A percentile compares a stretch with the other conserved stretches of the same genome.
Conservation (phyloP, 140 eudicot species). For the Oenanthe javanica region DNA sequence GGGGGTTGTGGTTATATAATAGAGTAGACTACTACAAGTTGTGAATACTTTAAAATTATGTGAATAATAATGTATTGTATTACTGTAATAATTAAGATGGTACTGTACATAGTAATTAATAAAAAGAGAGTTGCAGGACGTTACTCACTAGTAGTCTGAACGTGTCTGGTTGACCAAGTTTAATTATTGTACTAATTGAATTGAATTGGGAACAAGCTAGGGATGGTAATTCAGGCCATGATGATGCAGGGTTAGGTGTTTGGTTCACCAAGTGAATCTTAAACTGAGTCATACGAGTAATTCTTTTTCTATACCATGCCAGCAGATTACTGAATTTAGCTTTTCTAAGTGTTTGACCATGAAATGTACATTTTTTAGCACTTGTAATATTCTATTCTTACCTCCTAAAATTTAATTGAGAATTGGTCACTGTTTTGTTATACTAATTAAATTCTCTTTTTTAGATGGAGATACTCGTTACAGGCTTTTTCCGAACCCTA, state of each 20-base stretch:
- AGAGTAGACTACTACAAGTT: background rate
- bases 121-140: background rate
- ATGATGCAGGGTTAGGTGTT: background rate
- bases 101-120: background rate
- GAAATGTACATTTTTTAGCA: background rate
- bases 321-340: background rate
- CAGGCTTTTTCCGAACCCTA: too few species aligned
- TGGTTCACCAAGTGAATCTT: background rate
- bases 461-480: too few species aligned
- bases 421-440: too few species aligned
- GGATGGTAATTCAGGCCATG: background rate
- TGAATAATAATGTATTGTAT: too few species aligned
- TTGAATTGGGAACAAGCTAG: background rate
- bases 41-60: background rate
- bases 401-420: too few species aligned
- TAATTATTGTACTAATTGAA: background rate
- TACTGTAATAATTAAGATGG: background rate
- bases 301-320: background rate
- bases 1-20: background rate
- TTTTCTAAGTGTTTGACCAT: background rate
- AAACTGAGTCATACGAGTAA: too few species aligned
- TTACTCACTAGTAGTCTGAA: background rate
- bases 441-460: too few species aligned
- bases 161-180: constrained; percentile 6
- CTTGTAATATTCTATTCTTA: too few species aligned